Evolutionary conservation across 2,329 filamentous ascomycete genomes (phyloP).

Genomic region (Bipolaris sorokiniana): DNA sequence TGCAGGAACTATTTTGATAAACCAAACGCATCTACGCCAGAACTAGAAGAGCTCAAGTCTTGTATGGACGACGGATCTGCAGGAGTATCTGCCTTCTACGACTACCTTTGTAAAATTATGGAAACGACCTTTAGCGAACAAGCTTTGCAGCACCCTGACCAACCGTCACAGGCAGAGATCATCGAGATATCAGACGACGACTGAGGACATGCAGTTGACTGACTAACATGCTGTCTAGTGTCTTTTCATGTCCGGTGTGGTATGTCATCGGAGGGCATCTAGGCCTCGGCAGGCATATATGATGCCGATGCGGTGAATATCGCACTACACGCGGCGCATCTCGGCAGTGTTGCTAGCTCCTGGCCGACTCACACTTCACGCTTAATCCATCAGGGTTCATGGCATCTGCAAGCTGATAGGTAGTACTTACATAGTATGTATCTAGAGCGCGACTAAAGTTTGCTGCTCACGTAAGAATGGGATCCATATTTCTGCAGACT

Average conservation of each 20-base stretch:
- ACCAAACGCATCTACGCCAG: slow-evolving; percentile 8
- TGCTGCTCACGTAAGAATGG: not conserved
- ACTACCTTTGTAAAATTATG: slow-evolving; percentile 34
- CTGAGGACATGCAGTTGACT: not conserved
- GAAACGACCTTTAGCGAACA: slow-evolving; percentile 33
- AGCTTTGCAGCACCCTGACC: slow-evolving; percentile 26
- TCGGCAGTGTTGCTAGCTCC: slow-evolving; percentile 8
- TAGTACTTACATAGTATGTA: not conserved
- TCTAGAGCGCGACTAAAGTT: not conserved
- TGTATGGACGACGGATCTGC: slow-evolving; percentile 18
- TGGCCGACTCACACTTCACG: not conserved
- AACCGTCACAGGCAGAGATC: slow-evolving; percentile 36
- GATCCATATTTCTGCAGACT: not conserved
- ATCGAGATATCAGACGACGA: slow-evolving; percentile 41
- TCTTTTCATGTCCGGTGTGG: not conserved
- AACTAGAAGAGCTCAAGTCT: slow-evolving; percentile 26
- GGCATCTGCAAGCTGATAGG: not conserved
- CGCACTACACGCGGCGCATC: slow-evolving; percentile 9
- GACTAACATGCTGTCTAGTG: not conserved
- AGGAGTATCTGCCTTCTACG: slow-evolving; percentile 31
- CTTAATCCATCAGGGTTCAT: not conserved
- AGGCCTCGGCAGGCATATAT: slow-evolving; percentile 5
- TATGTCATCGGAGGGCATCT: not conserved
- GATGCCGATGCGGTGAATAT: slow-evolving; percentile 10
- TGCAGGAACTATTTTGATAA: slow-evolving; percentile 27